Percentiles rank a stretch among this genome's conserved stretches.
Conservation (phyloP, 345 rosid genomes). For the Rubroshorea leprosula region DNA sequence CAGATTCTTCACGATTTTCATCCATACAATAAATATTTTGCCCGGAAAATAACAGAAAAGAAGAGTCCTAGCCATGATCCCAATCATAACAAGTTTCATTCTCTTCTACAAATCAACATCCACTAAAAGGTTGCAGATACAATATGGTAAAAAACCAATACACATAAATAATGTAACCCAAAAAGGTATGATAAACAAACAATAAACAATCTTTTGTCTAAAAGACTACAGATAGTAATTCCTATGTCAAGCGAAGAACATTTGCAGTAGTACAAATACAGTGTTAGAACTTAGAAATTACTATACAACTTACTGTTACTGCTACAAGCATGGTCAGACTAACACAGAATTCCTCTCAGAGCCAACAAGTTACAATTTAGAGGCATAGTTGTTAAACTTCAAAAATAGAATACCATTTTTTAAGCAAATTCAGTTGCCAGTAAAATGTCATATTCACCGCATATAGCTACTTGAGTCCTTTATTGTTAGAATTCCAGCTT, state of each 20-base stretch:
- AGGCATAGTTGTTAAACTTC: slow-evolving; percentile 12
- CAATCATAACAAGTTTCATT: too few relatives aligned
- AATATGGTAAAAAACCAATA: too few relatives aligned
- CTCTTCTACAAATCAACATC: too few relatives aligned
- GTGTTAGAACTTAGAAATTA: background rate
- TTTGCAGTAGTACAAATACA: background rate
- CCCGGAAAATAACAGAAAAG: too few relatives aligned
- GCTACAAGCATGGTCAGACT: background rate
- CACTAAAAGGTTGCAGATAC: too few relatives aligned
- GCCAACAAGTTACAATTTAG: slow-evolving; percentile 13
- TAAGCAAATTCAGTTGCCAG: slow-evolving; percentile 15
- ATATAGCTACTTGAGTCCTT: slow-evolving; percentile 5
- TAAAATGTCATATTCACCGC: slow-evolving; percentile 6
- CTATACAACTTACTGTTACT: slow-evolving; percentile 2
- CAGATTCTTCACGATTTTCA: too few relatives aligned
- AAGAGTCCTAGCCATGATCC: too few relatives aligned
- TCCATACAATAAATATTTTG: too few relatives aligned
- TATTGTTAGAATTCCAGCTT: slow-evolving; percentile 48
- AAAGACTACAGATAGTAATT: background rate
- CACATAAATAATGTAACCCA: too few relatives aligned
- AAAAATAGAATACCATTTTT: slow-evolving; percentile 8
- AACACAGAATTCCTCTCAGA: slow-evolving; percentile 8
- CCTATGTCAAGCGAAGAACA: too few relatives aligned
- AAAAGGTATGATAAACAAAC: too few relatives aligned
- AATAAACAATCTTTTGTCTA: background rate